Conservation (phyloP, 2,329 filamentous ascomycete genomes). For the Apiospora saccharicola region DNA sequence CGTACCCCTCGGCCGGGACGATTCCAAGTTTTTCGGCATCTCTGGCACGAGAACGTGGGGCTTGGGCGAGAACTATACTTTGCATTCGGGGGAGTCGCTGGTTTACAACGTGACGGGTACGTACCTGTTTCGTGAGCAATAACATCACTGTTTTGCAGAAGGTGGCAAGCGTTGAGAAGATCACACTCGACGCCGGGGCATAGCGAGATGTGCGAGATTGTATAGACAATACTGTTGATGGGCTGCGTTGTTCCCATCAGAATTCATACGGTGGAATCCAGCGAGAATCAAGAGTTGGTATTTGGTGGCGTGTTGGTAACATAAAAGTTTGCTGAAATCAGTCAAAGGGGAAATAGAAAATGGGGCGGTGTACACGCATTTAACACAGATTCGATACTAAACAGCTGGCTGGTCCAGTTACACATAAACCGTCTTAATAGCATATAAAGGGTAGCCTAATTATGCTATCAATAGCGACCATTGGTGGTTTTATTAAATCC, state of each 20-base stretch:
- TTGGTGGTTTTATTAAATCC: no score
- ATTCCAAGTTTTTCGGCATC: background rate
- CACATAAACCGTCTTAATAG: background rate
- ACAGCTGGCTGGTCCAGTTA: background rate
- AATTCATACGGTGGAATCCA: background rate
- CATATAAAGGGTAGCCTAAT: no score
- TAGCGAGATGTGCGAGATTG: background rate
- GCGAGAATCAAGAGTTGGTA: background rate
- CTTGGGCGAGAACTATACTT: background rate
- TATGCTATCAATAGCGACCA: no score
- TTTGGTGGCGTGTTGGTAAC: background rate
- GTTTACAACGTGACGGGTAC: background rate
- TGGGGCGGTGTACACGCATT: no score
- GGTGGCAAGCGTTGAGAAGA: background rate
- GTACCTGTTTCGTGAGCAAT: background rate
- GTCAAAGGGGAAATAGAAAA: no score
- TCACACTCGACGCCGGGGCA: background rate
- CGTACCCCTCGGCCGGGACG: background rate
- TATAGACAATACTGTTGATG: background rate
- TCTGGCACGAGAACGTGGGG: background rate
- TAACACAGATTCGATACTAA: no score
- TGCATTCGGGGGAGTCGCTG: background rate
- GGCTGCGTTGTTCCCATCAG: background rate
- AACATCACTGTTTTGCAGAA: background rate
- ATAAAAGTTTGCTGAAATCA: no score